phyloP scores from a whole-genome alignment of 345 rosid species.

The Corchorus capsularis region DNA sequence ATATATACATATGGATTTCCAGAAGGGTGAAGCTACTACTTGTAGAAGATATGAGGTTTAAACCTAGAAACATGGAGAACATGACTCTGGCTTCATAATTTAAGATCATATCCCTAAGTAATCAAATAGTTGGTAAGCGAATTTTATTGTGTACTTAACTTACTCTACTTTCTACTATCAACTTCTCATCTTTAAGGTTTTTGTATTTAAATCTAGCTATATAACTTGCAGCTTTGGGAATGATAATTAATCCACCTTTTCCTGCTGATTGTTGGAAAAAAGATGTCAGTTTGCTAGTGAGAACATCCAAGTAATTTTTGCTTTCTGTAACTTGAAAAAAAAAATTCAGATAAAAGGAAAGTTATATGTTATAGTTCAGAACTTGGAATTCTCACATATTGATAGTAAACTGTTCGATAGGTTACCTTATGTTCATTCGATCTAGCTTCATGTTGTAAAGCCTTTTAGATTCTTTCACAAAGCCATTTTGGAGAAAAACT shows the following conservation, averaged over 20 bases:
- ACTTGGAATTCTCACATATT: background rate
- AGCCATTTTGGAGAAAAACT: background rate
- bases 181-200: background rate
- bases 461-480: background rate
- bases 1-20: conserved; percentile 52
- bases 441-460: background rate
- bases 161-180: background rate
- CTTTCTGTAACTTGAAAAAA: background rate
- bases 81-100: background rate
- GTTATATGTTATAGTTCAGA: background rate
- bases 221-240: background rate
- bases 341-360: background rate
- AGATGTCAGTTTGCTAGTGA: background rate
- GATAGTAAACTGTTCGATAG: background rate
- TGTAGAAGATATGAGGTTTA: conserved; percentile 54
- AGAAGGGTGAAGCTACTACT: conserved; percentile 48
- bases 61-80: conserved; percentile 5
- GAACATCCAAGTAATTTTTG: background rate
- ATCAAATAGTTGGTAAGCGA: background rate
- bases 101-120: conserved; percentile 9
- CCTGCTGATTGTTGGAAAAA: background rate
- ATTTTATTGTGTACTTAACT: background rate
- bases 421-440: background rate
- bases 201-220: conserved; percentile 10
- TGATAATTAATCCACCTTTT: background rate